phyloP scores from a whole-genome alignment of 2,329 filamentous ascomycete species.

The Colletotrichum sp. region DNA sequence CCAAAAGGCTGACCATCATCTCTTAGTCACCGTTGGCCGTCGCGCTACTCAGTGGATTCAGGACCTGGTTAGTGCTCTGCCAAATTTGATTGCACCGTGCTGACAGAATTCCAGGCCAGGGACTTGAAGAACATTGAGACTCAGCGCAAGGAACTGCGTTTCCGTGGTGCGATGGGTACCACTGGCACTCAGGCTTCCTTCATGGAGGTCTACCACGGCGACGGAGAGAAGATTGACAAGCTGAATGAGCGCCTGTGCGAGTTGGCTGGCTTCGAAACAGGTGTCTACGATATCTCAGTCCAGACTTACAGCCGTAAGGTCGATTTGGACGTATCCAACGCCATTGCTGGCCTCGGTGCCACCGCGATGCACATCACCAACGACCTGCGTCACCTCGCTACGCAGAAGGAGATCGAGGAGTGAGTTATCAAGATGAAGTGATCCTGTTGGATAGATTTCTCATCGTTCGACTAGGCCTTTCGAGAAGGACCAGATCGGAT shows the following conservation, averaged over 20 bases:
- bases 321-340: slow-evolving; percentile 81
- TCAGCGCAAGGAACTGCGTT: slow-evolving; percentile 71
- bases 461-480: slow-evolving; percentile 57
- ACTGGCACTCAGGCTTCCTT: slow-evolving; percentile 83
- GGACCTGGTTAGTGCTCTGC: not conserved
- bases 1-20: not conserved
- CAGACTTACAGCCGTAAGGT: slow-evolving; percentile 73
- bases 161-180: slow-evolving; percentile 73
- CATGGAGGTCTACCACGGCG: slow-evolving; percentile 60
- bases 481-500: slow-evolving; percentile 74
- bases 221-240: slow-evolving; percentile 53
- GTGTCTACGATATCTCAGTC: slow-evolving; percentile 65
- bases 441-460: not conserved
- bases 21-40: slow-evolving; percentile 34
- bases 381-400: slow-evolving; percentile 77
- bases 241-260: slow-evolving; percentile 62
- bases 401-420: slow-evolving; percentile 85
- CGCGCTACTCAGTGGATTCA: not conserved
- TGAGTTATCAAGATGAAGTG: not conserved
- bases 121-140: slow-evolving; percentile 76
- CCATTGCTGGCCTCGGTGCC: slow-evolving; percentile 79
- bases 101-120: slow-evolving; percentile 45
- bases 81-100: not conserved
- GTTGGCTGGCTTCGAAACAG: slow-evolving; percentile 66
- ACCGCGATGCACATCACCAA: slow-evolving; percentile 73